A percentile compares a stretch with the other conserved stretches of the same genome.
Conservation (phyloP, 441 rosid species). For the Eruca vesicaria region DNA sequence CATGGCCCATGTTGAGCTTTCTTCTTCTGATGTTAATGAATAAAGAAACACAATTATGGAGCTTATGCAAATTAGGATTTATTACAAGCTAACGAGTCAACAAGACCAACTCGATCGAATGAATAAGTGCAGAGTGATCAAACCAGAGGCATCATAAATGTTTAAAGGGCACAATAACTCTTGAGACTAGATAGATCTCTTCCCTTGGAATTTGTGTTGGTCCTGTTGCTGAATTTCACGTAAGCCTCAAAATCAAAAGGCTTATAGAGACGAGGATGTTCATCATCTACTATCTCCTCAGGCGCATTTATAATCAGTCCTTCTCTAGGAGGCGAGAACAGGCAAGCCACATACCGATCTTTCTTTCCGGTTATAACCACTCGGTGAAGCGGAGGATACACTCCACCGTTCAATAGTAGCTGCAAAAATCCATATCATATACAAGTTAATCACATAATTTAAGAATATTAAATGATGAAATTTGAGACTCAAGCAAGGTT, state of each 20-base stretch:
- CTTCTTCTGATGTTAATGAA: too few relatives aligned
- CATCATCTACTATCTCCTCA: slow-evolving; percentile 37
- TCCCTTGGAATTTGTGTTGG: not conserved
- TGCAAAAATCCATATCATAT: not conserved
- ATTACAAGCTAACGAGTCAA: not conserved
- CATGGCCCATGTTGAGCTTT: too few relatives aligned
- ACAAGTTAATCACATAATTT: not conserved
- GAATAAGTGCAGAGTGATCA: not conserved
- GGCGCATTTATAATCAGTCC: slow-evolving; percentile 27
- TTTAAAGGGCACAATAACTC: not conserved
- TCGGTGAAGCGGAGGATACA: slow-evolving; percentile 38
- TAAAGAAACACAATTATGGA: too few relatives aligned
- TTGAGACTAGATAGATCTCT: slow-evolving; percentile 3
- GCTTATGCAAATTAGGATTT: not conserved
- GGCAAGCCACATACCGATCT: slow-evolving; percentile 32
- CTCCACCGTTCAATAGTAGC: slow-evolving; percentile 40
- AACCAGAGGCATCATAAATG: not conserved
- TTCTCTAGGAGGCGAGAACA: slow-evolving; percentile 37
- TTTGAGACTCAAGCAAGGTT: slow-evolving; percentile 5
- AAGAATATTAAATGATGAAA: not conserved
- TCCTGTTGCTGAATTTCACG: slow-evolving; percentile 16
- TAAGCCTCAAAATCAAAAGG: slow-evolving; percentile 39
- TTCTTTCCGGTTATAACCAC: slow-evolving; percentile 26
- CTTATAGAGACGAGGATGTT: slow-evolving; percentile 36
- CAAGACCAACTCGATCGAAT: not conserved